Conservation (phyloP, 495 filamentous ascomycete species). For the Alectoria sarmentosa region DNA sequence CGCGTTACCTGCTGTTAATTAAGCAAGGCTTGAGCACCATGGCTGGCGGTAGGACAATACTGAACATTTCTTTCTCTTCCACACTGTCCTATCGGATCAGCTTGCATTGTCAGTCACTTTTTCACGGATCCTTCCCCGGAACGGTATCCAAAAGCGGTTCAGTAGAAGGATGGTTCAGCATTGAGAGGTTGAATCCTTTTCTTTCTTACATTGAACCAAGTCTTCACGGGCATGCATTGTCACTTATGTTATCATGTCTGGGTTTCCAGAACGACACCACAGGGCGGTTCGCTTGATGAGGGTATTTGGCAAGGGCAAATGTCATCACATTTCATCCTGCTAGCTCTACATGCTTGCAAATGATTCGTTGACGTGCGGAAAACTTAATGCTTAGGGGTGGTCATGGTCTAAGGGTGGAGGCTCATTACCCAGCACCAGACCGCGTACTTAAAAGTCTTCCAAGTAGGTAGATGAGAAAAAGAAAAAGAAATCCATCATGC, state of each 20-base stretch:
- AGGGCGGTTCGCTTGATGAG: not conserved
- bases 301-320: not conserved
- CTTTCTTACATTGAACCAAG: not conserved
- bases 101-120: not conserved
- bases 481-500: not conserved
- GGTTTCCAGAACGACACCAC: not conserved
- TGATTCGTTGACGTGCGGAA: not conserved
- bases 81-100: not conserved
- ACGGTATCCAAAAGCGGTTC: not conserved
- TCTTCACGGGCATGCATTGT: not conserved
- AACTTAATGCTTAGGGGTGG: not conserved
- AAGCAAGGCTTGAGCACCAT: not conserved
- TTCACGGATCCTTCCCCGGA: not conserved
- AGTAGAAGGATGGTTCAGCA: not conserved
- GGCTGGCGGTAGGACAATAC: not conserved
- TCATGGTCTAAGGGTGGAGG: not conserved
- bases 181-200: not conserved
- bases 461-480: not conserved
- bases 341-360: constrained; percentile 4
- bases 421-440: not conserved
- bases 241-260: not conserved
- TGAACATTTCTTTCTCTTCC: not conserved
- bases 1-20: constrained; percentile 51
- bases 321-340: not conserved
- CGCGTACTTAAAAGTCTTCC: not conserved